phyloP scores from a whole-genome alignment of 805 yeast genomes.

The Metschnikowia drakensbergensis region DNA sequence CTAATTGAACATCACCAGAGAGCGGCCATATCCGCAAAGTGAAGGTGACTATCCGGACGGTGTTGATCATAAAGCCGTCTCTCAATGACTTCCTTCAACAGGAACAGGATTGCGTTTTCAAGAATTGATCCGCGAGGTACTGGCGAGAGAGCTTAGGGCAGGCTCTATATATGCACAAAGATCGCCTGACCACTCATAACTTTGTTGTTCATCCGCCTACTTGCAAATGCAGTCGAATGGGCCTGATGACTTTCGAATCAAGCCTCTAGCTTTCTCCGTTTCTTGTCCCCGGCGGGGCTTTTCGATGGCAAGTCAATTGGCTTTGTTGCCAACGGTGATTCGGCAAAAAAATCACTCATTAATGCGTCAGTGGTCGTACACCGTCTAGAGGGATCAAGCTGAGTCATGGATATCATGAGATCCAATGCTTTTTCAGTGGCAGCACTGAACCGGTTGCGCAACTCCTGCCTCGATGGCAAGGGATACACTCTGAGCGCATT shows the following conservation, averaged over 20 bases:
- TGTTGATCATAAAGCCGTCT: too few relatives aligned
- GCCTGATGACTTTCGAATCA: background rate
- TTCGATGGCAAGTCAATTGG: slow-evolving; percentile 60
- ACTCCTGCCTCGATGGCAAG: slow-evolving; percentile 73
- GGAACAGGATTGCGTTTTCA: too few relatives aligned
- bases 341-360: slow-evolving; percentile 63
- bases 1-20: too few relatives aligned
- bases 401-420: slow-evolving; percentile 66
- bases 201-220: slow-evolving; percentile 7
- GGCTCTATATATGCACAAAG: too few relatives aligned
- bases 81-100: too few relatives aligned
- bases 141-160: too few relatives aligned
- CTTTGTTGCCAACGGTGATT: slow-evolving; percentile 69
- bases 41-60: too few relatives aligned
- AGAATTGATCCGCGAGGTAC: too few relatives aligned
- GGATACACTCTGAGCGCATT: slow-evolving; percentile 74
- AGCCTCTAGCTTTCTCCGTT: slow-evolving; percentile 14
- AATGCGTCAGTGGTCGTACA: slow-evolving; percentile 63
- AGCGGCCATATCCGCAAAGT: too few relatives aligned
- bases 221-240: slow-evolving; percentile 2
- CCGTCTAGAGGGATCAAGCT: slow-evolving; percentile 74
- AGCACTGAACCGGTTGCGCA: slow-evolving; percentile 80
- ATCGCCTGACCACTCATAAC: too few relatives aligned
- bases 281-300: slow-evolving; percentile 18
- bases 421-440: slow-evolving; percentile 84